Base-by-base conservation (phyloP, 768 basidiomycete species). In the Tubosaeta brunneosetosa region DNA sequence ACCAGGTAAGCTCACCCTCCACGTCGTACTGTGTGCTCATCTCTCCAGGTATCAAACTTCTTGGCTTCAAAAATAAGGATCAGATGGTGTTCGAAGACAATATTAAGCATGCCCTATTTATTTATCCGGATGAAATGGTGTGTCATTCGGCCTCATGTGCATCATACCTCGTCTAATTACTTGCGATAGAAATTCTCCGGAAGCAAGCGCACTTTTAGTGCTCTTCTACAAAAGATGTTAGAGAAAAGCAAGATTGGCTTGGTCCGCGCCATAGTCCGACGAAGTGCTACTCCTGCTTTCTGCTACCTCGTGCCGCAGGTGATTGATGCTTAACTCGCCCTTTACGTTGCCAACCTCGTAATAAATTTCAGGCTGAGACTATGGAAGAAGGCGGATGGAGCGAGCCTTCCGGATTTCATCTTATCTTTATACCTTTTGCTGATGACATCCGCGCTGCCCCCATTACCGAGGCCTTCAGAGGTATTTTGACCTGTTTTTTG, bases 81-180 rank as follows among this genome's bases (percentile, higher is more conserved):
- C 78, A 86, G 57, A 77, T 98, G 1, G 71, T 72, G 2, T 88
- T 94, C 58, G 88, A 94, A 65, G 91, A 97, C 64, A 95, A 94
- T 59, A 70, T 97, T 63, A 95, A 92, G 63, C 94, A 97, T 69
- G 86, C 94, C 0, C 70, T 82, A 43, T 98, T 98, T 66, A 81
- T 98, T 50, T 91, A 92, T 66, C 97, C 97, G 0, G 86, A 94
- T 61, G 97, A 99, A 66, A 72, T 81, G 71, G 95, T 92, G 56
- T 50, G 78, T 67, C 5, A 31, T 29, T 37, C 22, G 19, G 31
- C 1, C 6, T 25, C 16, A 12, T 14, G 7, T 13, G 16, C 16
- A 33, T 45, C 9, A 13, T 42, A 4, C n/a, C 10, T 5, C 33
- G n/a, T 32, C 45, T 47, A 16, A 41, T 17, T 9, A 6, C 8